Percentiles rank a stretch among this genome's conserved stretches.
These are phyloP conservation scores for Erucastrum elatum DNA, from an alignment of 345 rosid species.

Conservation along the genomic window DNA sequence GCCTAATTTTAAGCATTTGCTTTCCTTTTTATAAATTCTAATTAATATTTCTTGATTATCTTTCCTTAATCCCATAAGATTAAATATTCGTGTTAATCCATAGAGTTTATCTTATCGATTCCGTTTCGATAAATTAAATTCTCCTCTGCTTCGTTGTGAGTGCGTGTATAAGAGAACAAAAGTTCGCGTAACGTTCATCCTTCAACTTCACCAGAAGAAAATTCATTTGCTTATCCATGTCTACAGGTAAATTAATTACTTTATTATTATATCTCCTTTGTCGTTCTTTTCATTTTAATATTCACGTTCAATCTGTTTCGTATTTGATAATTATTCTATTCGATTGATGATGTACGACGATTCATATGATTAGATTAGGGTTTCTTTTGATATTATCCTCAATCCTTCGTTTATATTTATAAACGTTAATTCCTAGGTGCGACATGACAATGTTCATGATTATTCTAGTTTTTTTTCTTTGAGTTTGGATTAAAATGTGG, in stretches of 20 bases:
- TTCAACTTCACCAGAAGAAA: constrained; percentile 6
- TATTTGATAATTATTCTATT: not conserved
- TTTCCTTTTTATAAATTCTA: not conserved
- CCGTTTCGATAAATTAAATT: constrained; percentile 31
- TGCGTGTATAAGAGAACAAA: constrained; percentile 40
- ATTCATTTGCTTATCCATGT: constrained; percentile 25
- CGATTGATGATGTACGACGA: constrained; percentile 8
- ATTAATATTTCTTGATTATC: not conserved
- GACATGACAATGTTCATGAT: constrained; percentile 7
- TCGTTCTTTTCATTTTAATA: not conserved
- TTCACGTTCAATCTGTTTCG: constrained; percentile 9
- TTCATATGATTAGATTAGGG: constrained; percentile 15
- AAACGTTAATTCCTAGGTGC: not conserved
- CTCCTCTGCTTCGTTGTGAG: constrained; percentile 37
- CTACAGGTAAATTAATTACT: constrained; percentile 26
- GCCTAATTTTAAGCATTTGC: constrained; percentile 39
- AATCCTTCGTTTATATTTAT: not conserved
- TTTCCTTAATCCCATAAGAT: not conserved
- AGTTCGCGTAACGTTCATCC: constrained; percentile 39
- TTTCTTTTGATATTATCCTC: not conserved
- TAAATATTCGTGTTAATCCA: constrained; percentile 4
- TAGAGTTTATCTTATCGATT: constrained; percentile 15
- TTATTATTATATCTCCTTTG: not conserved
- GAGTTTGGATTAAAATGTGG: constrained; percentile 11
- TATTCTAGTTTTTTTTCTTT: not conserved